Percentiles rank a stretch among this genome's conserved stretches.
Evolutionary conservation across 306 rosid species (phyloP).

Genomic region (Quercus variabilis): DNA sequence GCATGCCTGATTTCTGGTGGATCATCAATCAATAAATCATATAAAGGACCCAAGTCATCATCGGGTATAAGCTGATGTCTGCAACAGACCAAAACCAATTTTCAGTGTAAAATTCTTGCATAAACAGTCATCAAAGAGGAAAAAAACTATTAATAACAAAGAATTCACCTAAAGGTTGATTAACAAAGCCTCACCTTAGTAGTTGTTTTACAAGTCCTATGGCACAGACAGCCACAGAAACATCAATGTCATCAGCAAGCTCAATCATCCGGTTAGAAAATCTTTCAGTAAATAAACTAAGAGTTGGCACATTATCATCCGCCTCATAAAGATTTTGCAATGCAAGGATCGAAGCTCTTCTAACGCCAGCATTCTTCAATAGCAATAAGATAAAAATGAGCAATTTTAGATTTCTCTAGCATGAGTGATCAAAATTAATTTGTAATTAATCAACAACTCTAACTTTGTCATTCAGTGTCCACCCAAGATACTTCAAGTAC

Average conservation of each 20-base stretch:
- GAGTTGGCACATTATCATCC: conserved; percentile 88
- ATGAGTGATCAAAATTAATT: conserved; percentile 8
- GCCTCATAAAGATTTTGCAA: conserved; percentile 88
- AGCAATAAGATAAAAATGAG: conserved; percentile 16
- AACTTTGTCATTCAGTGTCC: conserved; percentile 91
- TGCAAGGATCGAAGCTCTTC: conserved; percentile 81
- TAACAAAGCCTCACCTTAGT: conserved; percentile 52
- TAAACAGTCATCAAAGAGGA: conserved; percentile 10
- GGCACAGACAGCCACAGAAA: conserved; percentile 89
- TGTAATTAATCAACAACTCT: conserved; percentile 13
- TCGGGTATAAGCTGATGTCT: conserved; percentile 95
- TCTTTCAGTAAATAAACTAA: conserved; percentile 88
- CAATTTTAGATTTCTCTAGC: conserved; percentile 12
- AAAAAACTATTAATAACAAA: neutral
- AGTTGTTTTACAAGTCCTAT: conserved; percentile 93
- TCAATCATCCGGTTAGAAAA: conserved; percentile 95
- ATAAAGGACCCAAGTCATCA: conserved; percentile 92
- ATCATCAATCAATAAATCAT: conserved; percentile 88
- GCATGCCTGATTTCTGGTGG: conserved; percentile 97
- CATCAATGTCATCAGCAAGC: conserved; percentile 93
- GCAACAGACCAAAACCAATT: conserved; percentile 33
- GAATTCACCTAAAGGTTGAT: conserved; percentile 4
- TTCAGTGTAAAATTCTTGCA: conserved; percentile 19
- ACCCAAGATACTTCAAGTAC: conserved; percentile 93
- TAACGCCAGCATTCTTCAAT: conserved; percentile 80